Evolutionary conservation across 1,284 basidiomycete genomes (phyloP), one percentile per base, ranked within the genome.

Genomic region (Papiliotrema laurentii): DNA sequence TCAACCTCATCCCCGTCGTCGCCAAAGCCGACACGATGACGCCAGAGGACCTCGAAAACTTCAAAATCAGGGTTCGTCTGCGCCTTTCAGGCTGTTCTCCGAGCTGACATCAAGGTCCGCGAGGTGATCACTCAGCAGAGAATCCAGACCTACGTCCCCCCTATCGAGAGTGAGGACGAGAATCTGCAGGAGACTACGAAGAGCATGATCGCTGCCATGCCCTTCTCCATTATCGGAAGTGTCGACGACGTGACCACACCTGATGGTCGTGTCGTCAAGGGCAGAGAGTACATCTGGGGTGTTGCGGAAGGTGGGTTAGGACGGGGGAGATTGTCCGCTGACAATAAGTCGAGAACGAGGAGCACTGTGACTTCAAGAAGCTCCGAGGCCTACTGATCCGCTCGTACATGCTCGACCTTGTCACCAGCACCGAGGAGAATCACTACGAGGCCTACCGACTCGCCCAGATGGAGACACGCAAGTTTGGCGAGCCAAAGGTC

Each of bases 391-490:
- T 98, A 35, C 81, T 99, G 35, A 96, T 99, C 75, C 86, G 96
- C 62, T 97, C 93, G 5, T 90, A 97, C 80, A 98, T 99, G 96
- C 80, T 97, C 49, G 96, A 99, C 75, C 81, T 98, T 44, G 94
- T 97, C 75, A 86, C 85, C 44, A 93, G 90, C 4, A 96, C 91
- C 31, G 94, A 98, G 76, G 96, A 98, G 63, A 79, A 81, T 26
- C 96, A 98, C 76, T 99, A 98, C 74, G 96, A 98, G 78, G 88
- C 89, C 73, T 99, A 99, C 81, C 84, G 94, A 53, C 90, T 97
- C 69, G 83, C 90, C 58, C 96, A 98, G 78, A 97, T 99, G 96
- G 96, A 99, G 81, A 97, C 94, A 18, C 86, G 96, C 77, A 98
- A 98, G 78, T 96, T 93, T 61, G 94, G 94, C 61, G 96, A 98